These are phyloP conservation scores for Syzygium malaccense DNA, from an alignment of 441 rosid species.

Conservation along the genomic window DNA sequence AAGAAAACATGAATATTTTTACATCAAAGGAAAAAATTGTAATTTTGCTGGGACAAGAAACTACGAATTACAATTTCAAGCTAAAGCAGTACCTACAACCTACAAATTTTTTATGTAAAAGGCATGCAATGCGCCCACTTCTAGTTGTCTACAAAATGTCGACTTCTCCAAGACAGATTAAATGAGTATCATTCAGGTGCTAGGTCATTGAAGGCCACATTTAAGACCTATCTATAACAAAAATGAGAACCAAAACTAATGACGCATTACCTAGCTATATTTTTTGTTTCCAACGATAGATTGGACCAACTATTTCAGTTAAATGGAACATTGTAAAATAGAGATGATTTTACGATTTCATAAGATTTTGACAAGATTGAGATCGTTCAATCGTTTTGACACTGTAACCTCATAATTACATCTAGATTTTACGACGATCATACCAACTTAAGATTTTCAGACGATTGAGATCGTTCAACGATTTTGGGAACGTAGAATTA, in stretches of 20 bases:
- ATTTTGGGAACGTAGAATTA: background rate
- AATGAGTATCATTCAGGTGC: background rate
- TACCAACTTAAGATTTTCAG: background rate
- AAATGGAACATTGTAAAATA: background rate
- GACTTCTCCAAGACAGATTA: background rate
- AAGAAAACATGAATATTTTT: background rate
- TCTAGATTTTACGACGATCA: background rate
- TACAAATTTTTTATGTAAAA: background rate
- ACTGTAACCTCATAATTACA: background rate
- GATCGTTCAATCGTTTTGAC: background rate
- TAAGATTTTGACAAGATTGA: background rate
- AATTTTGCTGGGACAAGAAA: background rate
- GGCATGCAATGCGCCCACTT: background rate
- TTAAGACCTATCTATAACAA: background rate
- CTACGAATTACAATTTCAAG: background rate
- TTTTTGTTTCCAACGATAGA: background rate
- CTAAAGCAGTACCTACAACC: background rate
- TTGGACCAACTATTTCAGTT: background rate
- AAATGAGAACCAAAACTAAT: background rate
- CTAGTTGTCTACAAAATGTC: background rate
- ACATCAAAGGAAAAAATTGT: background rate
- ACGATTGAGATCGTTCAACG: background rate
- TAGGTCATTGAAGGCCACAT: background rate
- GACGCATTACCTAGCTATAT: background rate
- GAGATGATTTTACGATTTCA: background rate